Evolutionary conservation across 345 rosid genomes (phyloP).

Genomic region (Laguncularia racemosa): DNA sequence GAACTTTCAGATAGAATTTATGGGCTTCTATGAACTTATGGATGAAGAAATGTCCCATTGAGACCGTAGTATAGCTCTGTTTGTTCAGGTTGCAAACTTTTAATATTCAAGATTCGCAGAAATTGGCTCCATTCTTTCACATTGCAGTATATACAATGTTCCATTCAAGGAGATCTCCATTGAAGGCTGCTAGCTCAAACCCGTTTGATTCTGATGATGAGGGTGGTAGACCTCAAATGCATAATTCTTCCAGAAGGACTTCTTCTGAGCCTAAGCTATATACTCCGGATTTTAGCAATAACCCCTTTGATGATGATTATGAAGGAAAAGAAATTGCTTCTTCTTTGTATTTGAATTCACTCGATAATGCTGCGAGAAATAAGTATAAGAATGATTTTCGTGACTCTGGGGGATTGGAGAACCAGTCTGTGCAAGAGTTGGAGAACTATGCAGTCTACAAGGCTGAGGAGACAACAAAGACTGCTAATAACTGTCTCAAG

Average conservation of each 20-base stretch:
- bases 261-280: conserved; percentile 47
- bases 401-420: conserved; percentile 78
- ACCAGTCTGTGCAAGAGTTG: conserved; percentile 82
- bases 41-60: too few relatives aligned
- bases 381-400: conserved; percentile 78
- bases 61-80: too few relatives aligned
- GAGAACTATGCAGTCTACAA: conserved; percentile 81
- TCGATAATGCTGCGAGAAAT: conserved; percentile 28
- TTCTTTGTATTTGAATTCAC: conserved; percentile 25
- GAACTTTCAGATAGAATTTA: too few relatives aligned
- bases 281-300: conserved; percentile 21
- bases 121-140: neutral
- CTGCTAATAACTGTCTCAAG: conserved; percentile 67
- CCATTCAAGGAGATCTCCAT: conserved; percentile 57
- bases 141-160: conserved; percentile 30
- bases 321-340: conserved; percentile 24
- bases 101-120: neutral
- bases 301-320: conserved; percentile 50
- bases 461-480: conserved; percentile 86
- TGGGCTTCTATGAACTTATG: too few relatives aligned
- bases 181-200: conserved; percentile 42
- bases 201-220: conserved; percentile 88
- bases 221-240: conserved; percentile 32
- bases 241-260: conserved; percentile 45
- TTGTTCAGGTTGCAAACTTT: too few relatives aligned